Evolutionary conservation across 768 basidiomycete species (phyloP), one percentile per base, ranked within the genome.

Genomic region (Suillus tomentosus): DNA sequence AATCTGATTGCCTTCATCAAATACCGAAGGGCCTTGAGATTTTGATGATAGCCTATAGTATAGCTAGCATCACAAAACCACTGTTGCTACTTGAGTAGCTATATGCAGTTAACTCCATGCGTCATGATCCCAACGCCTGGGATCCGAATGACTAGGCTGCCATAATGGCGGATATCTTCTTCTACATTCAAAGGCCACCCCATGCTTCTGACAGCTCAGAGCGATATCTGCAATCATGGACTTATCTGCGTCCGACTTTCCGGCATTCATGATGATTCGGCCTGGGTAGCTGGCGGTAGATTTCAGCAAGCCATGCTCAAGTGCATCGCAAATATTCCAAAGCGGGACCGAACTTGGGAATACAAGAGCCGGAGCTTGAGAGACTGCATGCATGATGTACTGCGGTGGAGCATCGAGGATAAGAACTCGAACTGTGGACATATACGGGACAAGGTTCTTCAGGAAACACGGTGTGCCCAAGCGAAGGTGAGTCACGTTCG

Each of bases 1-100:
- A 94, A 94, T 72, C 73, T 94, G 65, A 77, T 85, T 17, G 92
- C 85, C 17, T 95, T 94, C 68, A 82, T 93, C 61, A 77, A 87
- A 71, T 95, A 95, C 74, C 79, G 92, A 63, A 83, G 79, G 66
- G 81, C 80, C 34, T 77, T 94, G 61, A 72, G 79, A 68, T 70
- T 84, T 22, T 64, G 39, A 40, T 51, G 19, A n/a, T 45, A 15
- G 45, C 37, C 40, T 22, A 24, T n/a, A 57, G 56, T 15, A 40
- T 56, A 15, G 36, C 37, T 22, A 58, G 57, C 40, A 31, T 15
- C 15, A 37, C 19, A 40, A 39, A 54, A 34, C 11, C 13, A 27
- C 19, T 62, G 19, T 31, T 42, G 7, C 37, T 57, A 11, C 45
- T 59, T 8, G 22, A 34, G 37, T 36, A 39, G 61, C 11, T 37